Evolutionary conservation across 495 filamentous ascomycete species (phyloP).

Genomic region (Geoglossum glabrum): DNA sequence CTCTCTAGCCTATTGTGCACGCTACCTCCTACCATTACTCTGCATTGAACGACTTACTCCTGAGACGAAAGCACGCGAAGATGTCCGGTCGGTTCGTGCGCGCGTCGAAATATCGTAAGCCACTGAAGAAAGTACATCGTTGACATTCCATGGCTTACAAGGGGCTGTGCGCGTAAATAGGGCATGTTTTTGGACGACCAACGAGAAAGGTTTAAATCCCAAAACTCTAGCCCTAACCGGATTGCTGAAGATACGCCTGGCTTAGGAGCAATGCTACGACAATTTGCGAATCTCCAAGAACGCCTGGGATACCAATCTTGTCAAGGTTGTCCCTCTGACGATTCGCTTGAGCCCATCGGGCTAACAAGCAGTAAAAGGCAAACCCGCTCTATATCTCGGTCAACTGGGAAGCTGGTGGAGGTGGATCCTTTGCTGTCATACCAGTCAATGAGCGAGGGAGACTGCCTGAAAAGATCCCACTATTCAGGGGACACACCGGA

Average conservation of each 20-base stretch:
- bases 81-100: slow-evolving; percentile 98
- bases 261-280: slow-evolving; percentile 80
- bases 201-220: slow-evolving; percentile 55
- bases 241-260: neutral
- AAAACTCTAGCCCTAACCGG: neutral
- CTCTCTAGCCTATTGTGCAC: neutral
- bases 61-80: neutral
- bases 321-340: slow-evolving; percentile 38
- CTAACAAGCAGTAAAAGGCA: slow-evolving; percentile 33
- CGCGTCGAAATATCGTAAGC: slow-evolving; percentile 95
- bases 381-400: slow-evolving; percentile 92
- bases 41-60: neutral
- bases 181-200: slow-evolving; percentile 90
- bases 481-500: slow-evolving; percentile 91
- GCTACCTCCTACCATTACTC: neutral
- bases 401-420: slow-evolving; percentile 96
- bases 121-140: slow-evolving; percentile 10
- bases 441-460: slow-evolving; percentile 75
- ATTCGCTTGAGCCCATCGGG: neutral
- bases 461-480: slow-evolving; percentile 75
- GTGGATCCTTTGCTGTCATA: slow-evolving; percentile 92
- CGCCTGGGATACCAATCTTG: slow-evolving; percentile 96
- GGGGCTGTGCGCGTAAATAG: slow-evolving; percentile 26
- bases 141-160: slow-evolving; percentile 14
- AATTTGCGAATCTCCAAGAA: slow-evolving; percentile 87